Evolutionary conservation across 768 basidiomycete species (phyloP), one percentile per base, ranked within the genome.

Genomic region (Sarcodon sp.): DNA sequence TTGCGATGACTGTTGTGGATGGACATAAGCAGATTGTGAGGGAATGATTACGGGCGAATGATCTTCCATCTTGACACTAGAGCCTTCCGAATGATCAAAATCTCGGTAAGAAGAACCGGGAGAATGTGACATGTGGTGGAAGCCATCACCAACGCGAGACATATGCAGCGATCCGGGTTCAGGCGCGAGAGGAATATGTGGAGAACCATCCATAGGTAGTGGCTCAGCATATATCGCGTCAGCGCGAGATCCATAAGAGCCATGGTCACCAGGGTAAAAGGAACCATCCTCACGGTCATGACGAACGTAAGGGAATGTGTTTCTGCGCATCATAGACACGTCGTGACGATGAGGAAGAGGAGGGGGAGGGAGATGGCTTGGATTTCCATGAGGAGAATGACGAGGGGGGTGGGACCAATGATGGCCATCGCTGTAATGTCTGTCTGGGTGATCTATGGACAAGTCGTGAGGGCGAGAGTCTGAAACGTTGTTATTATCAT

Each of bases 231-330:
- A 75, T 54, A 70, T 55, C 49, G 67, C 56, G 46, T 65, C 53
- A 60, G 68, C 45, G 53, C 58, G 61, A 35, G 54, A 62, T 49
- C 56, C 54, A 55, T 59, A 66, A 12, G 61, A 57, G 46, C 54
- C 56, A 41, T 57, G 51, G 43, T 53, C 46, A 49, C 59, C 48
- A 45, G 59, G 58, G 45, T 69, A 69, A 44, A 70, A 69, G 51
- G 71, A 68, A 47, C 55, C 46, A 54, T 75, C 72, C 46, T 73
- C 71, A 49, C 74, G 71, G 64, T 89, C 86, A 54, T 85, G 81
- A 38, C 83, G 74, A 46, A 83, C 82, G 58, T 79, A 81, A 43
- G 86, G 86, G 64, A 77, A 87, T 0, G 86, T 87, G 1, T 80
- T 79, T 51, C 86, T 72, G 44, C 86, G 81, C 47, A 61, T 56